These are phyloP conservation scores for Corchorus capsularis DNA, from an alignment of 345 rosid species.

Conservation along the genomic window DNA sequence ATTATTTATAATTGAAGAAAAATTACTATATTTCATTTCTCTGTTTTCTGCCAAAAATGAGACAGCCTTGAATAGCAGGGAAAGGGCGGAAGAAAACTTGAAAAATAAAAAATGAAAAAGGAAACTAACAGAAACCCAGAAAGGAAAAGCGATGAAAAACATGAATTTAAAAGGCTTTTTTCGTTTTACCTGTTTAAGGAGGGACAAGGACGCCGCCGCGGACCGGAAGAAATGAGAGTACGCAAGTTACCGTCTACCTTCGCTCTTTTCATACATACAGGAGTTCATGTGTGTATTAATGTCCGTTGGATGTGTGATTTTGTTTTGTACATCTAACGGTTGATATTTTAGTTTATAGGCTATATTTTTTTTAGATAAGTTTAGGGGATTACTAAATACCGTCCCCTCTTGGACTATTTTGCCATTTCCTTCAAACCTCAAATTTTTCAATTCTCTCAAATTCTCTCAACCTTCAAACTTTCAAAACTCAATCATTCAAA, in stretches of 20 bases:
- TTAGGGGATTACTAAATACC: no score
- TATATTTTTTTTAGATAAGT: no score
- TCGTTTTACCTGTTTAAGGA: neutral
- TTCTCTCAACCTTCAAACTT: no score
- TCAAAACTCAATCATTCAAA: no score
- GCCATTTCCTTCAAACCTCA: no score
- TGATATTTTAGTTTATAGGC: neutral
- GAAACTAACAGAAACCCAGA: conserved; percentile 11
- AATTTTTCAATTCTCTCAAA: no score
- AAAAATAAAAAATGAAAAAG: neutral
- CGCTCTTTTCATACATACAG: neutral
- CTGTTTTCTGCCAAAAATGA: no score
- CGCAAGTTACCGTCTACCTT: conserved; percentile 21
- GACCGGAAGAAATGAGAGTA: conserved; percentile 14
- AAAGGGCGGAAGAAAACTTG: neutral
- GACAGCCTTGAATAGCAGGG: conserved; percentile 3
- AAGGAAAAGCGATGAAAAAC: neutral
- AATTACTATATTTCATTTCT: no score
- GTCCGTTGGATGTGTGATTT: conserved; percentile 9
- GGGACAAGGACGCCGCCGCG: conserved; percentile 23
- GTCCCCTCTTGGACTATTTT: no score
- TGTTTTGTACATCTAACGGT: neutral
- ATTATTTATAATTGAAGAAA: no score
- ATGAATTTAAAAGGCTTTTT: neutral
- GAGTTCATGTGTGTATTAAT: neutral